Evolutionary conservation across 2,329 filamentous ascomycete species (phyloP), one percentile per base, ranked within the genome.

Genomic region (Paracoccidioides brasiliensis): DNA sequence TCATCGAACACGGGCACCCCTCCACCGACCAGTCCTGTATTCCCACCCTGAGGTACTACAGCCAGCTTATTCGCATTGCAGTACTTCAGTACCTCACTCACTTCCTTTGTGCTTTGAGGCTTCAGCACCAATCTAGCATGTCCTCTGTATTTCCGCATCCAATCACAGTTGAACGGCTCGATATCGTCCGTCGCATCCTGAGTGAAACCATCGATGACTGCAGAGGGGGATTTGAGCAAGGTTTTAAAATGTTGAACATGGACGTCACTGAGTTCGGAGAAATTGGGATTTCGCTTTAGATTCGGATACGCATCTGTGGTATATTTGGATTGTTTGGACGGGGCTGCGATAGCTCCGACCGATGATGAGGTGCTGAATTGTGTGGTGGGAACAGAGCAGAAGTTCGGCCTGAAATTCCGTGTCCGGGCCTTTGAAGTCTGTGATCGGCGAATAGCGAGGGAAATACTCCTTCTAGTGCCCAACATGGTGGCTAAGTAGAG

Each of bases 121-220:
- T 90, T 94, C 59, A 98, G 75, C 4, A 97, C 90, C 32, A 98
- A 76, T 66, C 84, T 83, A 58, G 88, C 83, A 72, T 96, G 90
- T 35, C 93, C 94, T 58, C 88, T 84, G 76, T 95, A 98, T 74
- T 98, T 98, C 72, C 88, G 85, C 90, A 98, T 96, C 93, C 94
- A 98, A 74, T 98, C 93, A 68, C 84, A 83, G 72, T 98, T 98
- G 79, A 90, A 98, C 6, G 87, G 81, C 68, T 93, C 88, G 61
- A 97, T 79, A 67, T 97, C 93, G 64, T 88, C 86, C 2, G 78
- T 74, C 12, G 83, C 83, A 70, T 90, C 82, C 62, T 81, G 72
- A 3, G 83, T 88, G 55, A 95, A 79, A 52, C 88, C 88, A 68
- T 96, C 90, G 58, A 97, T 81, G 53, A 96, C 78, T 1, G 89